Base-by-base conservation (phyloP, 768 basidiomycete species). In the Filobasidium floriforme region DNA sequence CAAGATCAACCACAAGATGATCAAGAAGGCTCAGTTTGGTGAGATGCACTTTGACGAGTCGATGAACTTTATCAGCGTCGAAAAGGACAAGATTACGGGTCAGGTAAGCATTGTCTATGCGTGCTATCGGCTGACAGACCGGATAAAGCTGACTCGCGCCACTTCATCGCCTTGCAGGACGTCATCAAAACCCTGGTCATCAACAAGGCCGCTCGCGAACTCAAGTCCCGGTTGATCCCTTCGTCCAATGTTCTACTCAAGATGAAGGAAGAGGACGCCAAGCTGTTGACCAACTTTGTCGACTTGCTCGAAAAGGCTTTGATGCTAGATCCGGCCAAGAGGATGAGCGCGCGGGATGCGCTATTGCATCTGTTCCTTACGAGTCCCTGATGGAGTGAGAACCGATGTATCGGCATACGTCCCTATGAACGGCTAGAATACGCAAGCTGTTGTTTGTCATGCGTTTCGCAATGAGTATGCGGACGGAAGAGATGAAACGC, bases 21-120 rank as follows among this genome's bases (percentile, higher is more conserved):
- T 98, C 78, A 96, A 94, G 81, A 91, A 88, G 75, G 89, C 89
- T 0, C 88, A 88, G 75, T 97, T 98, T 79, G 90, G 89, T 1
- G 88, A 90, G 60, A 80, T 88, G 72, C 94, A 92, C 74, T 99
- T 98, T 70, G 93, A 98, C 73, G 92, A 96, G 60, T 86, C 89
- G 82, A 87, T 89, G 59, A 88, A 85, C 32, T 97, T 97, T 66
- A 69, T 80, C 57, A 89, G 85, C 69, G 82, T 91, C 5, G 92
- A 93, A 78, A 86, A 82, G 71, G 90, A 93, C 74, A 86, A 87
- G 68, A 85, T 89, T 40, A 90, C 89, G 4, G 89, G 90, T 19
- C 83, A 84, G 66, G 93, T 93, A 72, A 77, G 90, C 86, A 37
- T 37, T 12, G 7, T 37, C 22, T n/a, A 6, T 19, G 11, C 40